Percentiles rank a stretch among this genome's conserved stretches.
Conservation (phyloP, 345 rosid genomes). For the Limnanthes douglasii region DNA sequence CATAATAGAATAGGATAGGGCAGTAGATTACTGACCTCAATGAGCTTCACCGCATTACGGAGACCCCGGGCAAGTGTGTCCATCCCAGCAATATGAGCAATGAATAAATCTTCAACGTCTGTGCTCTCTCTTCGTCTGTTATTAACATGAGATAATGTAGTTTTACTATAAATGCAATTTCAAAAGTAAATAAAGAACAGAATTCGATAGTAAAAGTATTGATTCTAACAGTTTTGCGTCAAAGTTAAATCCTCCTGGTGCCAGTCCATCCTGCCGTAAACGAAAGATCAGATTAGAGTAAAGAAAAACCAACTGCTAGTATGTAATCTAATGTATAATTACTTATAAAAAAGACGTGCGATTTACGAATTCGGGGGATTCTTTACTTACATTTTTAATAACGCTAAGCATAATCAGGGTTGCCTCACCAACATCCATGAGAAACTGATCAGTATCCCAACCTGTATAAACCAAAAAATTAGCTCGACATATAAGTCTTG, state of each 20-base stretch:
- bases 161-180: neutral
- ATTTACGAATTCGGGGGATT: too few species aligned
- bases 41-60: constrained; percentile 63
- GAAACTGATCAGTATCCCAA: constrained; percentile 95
- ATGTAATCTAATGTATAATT: neutral
- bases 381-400: constrained; percentile 51
- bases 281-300: constrained; percentile 3
- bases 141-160: constrained; percentile 1
- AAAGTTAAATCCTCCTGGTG: constrained; percentile 96
- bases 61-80: constrained; percentile 91
- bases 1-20: too few species aligned
- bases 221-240: constrained; percentile 82
- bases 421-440: constrained; percentile 75
- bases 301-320: neutral
- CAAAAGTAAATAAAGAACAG: neutral
- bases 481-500: neutral
- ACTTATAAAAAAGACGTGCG: neutral
- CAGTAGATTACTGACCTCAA: constrained; percentile 46
- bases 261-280: constrained; percentile 58
- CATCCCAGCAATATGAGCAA: constrained; percentile 82
- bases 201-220: neutral
- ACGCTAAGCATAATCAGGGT: constrained; percentile 87
- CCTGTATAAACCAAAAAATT: constrained; percentile 24
- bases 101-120: constrained; percentile 86
- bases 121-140: constrained; percentile 88